Evolutionary conservation across 192 early-diverging fungal genomes (phyloP).

Genomic region (Backusella morwellensis): DNA sequence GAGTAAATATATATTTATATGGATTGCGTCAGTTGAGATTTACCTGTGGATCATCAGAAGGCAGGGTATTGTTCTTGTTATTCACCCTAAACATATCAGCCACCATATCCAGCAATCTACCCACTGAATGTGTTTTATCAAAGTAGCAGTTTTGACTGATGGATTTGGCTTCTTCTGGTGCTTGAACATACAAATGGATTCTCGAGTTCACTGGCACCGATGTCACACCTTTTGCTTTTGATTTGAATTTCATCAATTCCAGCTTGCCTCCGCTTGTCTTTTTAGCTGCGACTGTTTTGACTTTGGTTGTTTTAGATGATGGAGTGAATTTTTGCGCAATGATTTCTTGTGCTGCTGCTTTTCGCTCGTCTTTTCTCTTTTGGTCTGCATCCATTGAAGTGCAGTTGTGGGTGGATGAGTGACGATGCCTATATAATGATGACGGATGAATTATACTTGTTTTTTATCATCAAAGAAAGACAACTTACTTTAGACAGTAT

Average conservation of each 20-base stretch:
- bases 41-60: not conserved
- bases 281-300: not conserved
- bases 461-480: not conserved
- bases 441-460: no score
- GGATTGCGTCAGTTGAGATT: not conserved
- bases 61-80: constrained; percentile 8
- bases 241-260: constrained; percentile 18
- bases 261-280: not conserved
- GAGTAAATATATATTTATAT: not conserved
- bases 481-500: constrained; percentile 13
- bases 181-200: constrained; percentile 6
- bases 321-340: not conserved
- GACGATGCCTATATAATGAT: not conserved
- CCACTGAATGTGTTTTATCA: constrained; percentile 12
- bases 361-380: constrained; percentile 5
- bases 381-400: not conserved
- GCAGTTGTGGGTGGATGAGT: constrained; percentile 3
- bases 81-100: constrained; percentile 6
- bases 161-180: not conserved
- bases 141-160: not conserved
- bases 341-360: constrained; percentile 5
- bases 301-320: not conserved
- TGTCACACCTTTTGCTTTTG: constrained; percentile 10
- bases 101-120: constrained; percentile 9
- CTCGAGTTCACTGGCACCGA: not conserved